Percentiles rank a stretch among this genome's conserved stretches.
These are phyloP conservation scores for Lachnellula subtilissima DNA, from an alignment of 2,329 filamentous ascomycete species.

Conservation along the genomic window DNA sequence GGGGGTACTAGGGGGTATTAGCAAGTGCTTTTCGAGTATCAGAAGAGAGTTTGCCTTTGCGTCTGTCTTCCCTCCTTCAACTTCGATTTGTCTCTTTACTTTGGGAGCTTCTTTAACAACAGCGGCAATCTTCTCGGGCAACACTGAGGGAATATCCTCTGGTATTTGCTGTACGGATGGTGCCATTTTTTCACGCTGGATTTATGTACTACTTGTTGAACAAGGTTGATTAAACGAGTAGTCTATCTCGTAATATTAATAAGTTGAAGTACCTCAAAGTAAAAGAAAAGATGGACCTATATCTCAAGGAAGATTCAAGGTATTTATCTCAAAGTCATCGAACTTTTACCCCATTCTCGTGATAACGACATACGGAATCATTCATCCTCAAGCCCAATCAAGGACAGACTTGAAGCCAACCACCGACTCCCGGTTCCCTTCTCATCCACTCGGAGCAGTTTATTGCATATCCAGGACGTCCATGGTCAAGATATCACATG, in stretches of 20 bases:
- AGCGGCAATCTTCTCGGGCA: constrained; percentile 2
- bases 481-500: background rate
- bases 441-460: background rate
- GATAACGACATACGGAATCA: background rate
- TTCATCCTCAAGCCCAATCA: background rate
- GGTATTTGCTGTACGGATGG: constrained; percentile 16
- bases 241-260: no score
- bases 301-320: background rate
- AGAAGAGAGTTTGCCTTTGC: constrained; percentile 7
- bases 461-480: background rate
- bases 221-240: no score
- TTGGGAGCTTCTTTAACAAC: constrained; percentile 4
- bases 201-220: background rate
- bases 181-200: constrained; percentile 9
- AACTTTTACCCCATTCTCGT: background rate
- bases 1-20: constrained; percentile 47
- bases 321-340: background rate
- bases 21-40: background rate
- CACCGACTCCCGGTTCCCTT: background rate
- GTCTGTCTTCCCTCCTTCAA: constrained; percentile 20
- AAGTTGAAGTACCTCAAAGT: background rate
- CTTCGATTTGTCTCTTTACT: constrained; percentile 19
- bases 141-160: constrained; percentile 1
- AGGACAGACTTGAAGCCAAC: background rate
- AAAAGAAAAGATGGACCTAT: background rate